phyloP scores from a whole-genome alignment of 495 filamentous ascomycete genomes.

The Alectoria sarmentosa region DNA sequence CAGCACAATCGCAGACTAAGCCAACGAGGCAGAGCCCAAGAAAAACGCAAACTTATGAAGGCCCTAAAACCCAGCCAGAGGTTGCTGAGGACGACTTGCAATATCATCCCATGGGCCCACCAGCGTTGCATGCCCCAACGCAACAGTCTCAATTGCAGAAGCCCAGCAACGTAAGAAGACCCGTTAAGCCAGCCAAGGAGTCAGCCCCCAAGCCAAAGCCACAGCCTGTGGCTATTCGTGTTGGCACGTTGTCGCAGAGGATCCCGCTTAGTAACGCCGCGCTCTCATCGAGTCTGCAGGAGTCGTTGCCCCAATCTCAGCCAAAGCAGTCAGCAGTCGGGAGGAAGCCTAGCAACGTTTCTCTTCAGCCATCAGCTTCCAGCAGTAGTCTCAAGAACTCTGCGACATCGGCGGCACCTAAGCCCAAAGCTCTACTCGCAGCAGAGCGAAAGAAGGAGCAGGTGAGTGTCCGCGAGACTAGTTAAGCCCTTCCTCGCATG shows the following conservation, averaged over 20 bases:
- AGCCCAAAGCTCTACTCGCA: constrained; percentile 53
- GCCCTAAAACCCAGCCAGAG: constrained; percentile 11
- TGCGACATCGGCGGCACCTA: constrained; percentile 50
- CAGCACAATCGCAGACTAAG: constrained; percentile 35
- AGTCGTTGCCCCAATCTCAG: constrained; percentile 46
- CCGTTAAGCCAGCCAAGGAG: constrained; percentile 66
- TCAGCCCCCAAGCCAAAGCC: constrained; percentile 57
- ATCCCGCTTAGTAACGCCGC: constrained; percentile 55
- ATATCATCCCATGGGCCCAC: constrained; percentile 41
- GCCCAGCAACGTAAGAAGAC: constrained; percentile 52
- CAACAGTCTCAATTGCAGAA: constrained; percentile 37
- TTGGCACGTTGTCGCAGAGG: constrained; percentile 64
- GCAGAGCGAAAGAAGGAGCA: constrained; percentile 73
- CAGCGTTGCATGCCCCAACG: constrained; percentile 44
- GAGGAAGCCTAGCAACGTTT: constrained; percentile 63
- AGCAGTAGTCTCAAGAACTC: constrained; percentile 62
- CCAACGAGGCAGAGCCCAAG: constrained; percentile 45
- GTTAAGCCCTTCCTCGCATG: neutral
- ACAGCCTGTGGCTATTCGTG: constrained; percentile 70
- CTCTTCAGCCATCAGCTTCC: constrained; percentile 58
- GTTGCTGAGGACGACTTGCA: constrained; percentile 40
- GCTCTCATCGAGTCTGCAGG: constrained; percentile 51
- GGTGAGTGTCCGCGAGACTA: constrained; percentile 23
- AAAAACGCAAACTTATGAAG: constrained; percentile 38
- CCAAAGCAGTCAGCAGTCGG: constrained; percentile 44